Conservation (phyloP, 768 basidiomycete species). For the Trametes gibbosa region DNA sequence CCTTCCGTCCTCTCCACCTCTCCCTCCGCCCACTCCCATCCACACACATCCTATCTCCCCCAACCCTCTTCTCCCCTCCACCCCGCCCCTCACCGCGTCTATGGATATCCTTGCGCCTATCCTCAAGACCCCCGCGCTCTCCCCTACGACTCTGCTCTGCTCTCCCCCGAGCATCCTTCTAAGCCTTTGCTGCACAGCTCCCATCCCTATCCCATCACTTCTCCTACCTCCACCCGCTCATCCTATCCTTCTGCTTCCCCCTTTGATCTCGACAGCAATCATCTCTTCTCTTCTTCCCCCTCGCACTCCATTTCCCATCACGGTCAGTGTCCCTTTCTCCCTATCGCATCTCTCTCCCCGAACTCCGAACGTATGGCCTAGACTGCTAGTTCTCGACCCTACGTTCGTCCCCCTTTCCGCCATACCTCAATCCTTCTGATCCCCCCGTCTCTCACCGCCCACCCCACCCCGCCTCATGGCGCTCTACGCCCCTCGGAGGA, state of each 20-base stretch:
- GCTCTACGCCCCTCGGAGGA: background rate
- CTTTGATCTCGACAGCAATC: background rate
- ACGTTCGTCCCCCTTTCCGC: constrained; percentile 1
- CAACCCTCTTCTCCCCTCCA: constrained; percentile 8
- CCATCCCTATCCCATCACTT: constrained; percentile 7
- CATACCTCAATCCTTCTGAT: background rate
- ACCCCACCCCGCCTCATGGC: constrained; percentile 4
- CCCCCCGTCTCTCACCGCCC: constrained; percentile 7
- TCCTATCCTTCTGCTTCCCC: constrained; percentile 1
- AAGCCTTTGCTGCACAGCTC: background rate
- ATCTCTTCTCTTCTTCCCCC: background rate
- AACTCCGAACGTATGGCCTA: background rate
- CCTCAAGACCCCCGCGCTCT: background rate
- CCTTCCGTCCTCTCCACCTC: constrained; percentile 6
- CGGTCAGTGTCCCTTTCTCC: background rate
- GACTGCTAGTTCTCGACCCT: constrained; percentile 2
- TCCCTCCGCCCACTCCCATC: background rate
- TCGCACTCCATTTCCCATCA: background rate
- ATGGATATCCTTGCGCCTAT: constrained; percentile 12
- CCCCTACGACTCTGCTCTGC: background rate
- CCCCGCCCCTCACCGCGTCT: background rate
- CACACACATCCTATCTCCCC: background rate
- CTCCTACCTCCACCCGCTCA: background rate
- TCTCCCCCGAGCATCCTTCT: background rate
- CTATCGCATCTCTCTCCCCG: background rate